These are phyloP conservation scores for Hypoxylon sp. DNA, from an alignment of 2,329 filamentous ascomycete genomes.

Conservation along the genomic window DNA sequence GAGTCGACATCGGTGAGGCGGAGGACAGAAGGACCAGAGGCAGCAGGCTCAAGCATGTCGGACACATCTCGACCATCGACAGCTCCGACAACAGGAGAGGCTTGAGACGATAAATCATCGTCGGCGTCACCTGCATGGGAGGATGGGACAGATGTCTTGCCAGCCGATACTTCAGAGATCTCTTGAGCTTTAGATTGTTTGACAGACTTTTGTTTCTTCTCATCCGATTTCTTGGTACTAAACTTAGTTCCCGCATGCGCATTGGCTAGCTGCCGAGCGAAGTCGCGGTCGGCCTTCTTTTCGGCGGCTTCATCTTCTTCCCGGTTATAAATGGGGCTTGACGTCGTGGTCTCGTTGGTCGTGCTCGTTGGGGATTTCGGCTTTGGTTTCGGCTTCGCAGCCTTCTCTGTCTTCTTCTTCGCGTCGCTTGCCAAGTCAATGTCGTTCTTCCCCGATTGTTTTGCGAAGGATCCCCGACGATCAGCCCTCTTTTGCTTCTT, in stretches of 20 bases:
- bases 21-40: conserved; percentile 78
- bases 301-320: conserved; percentile 71
- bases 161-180: conserved; percentile 59
- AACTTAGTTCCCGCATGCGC: conserved; percentile 78
- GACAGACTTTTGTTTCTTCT: conserved; percentile 76
- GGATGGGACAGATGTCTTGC: conserved; percentile 71
- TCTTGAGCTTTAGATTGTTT: conserved; percentile 76
- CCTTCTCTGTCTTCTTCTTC: conserved; percentile 57
- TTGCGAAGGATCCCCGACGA: conserved; percentile 42
- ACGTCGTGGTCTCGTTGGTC: conserved; percentile 50
- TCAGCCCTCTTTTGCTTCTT: conserved; percentile 34
- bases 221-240: conserved; percentile 65
- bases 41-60: conserved; percentile 88
- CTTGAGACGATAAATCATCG: conserved; percentile 79
- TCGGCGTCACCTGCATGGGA: conserved; percentile 83
- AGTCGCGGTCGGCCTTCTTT: conserved; percentile 71
- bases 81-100: conserved; percentile 73
- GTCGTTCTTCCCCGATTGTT: conserved; percentile 44
- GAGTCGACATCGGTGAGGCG: conserved; percentile 78
- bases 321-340: conserved; percentile 57
- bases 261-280: conserved; percentile 79
- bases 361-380: conserved; percentile 52
- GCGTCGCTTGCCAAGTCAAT: conserved; percentile 51
- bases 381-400: conserved; percentile 54
- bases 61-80: conserved; percentile 77